Evolutionary conservation across 768 basidiomycete species (phyloP), one percentile per base, ranked within the genome.

Genomic region (Lentinus tigrinus): DNA sequence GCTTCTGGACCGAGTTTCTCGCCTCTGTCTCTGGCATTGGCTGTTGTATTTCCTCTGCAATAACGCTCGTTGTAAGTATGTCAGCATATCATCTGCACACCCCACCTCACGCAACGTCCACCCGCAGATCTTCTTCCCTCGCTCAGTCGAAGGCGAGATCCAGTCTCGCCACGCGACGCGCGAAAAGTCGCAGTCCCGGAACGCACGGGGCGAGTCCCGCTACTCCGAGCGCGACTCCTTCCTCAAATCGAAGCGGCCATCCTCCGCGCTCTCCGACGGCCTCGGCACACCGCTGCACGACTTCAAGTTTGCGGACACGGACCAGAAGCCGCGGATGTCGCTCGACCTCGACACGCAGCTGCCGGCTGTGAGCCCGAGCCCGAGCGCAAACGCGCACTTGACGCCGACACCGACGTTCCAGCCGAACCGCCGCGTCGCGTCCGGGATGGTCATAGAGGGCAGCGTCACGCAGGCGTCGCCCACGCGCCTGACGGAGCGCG

Each of bases 91-190:
- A 36, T 46, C 31, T 34, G 24, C n/a, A 34, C 6, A 37, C 26
- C 40, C 38, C 47, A 24, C 21, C 56, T 28, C 37, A 44, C 37
- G 16, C 27, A 13, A 34, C 27, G 37, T 39, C 24, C 37, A n/a
- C 44, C 28, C 60, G 13, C 3, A 91, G 89, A 88, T 92, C 36
- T 93, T 93, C 78, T 93, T 92, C 75, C 91, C 91, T 52, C 87
- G 91, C 39, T 88, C 87, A 5, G 79, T 64, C 38, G 60, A 68
- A 40, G 58, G 28, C 58, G 67, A 68, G 57, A 48, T 66, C 47
- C 59, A 63, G 19, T 60, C 62, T n/a, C 59, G 59, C 19, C 57
- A 67, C 38, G 67, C 66, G 7, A 59, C 63, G 11, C 61, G 50
- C 47, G 64, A 65, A 24, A 58, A 62, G 40, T 57, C 58, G 5